Base-by-base conservation (phyloP, 805 yeast species). In the Limtongia smithiae region DNA sequence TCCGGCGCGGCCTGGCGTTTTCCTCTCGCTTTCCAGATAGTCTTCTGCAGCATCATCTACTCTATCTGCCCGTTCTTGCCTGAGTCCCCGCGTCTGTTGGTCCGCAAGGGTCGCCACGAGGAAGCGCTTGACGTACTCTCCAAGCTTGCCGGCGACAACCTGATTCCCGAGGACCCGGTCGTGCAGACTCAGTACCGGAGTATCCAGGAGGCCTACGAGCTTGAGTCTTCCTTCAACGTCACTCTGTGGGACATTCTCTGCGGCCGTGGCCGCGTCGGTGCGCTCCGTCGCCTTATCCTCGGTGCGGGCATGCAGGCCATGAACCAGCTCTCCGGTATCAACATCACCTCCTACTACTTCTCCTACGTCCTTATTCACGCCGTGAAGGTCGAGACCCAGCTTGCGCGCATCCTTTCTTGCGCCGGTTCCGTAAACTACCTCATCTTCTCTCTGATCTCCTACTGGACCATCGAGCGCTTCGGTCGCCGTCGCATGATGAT, bases 71-170 rank as follows among this genome's bases (percentile, higher is more conserved):
- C 76, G 41, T 73, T 80, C 55, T 70, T 85, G 38, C 89, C 93
- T 18, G 94, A 85, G 62, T 75, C 84, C 36, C 93, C 94, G 30
- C 74, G 94, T 61, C 84, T 69, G 68, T 77, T 69, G 54, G 81
- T 85, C 22, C 77, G 77, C 38, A 78, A 79, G 55, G 77, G 78
- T 51, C 67, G 76, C 22, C 61, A 77, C 47, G 80, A 75, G 15
- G 72, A 74, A 41, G 91, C 90, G 1, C 70, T 77, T 24, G 63
- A 69, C 22, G 75, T 81, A 25, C 70, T 85, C 55, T 64, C 82
- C 14, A 44, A 41, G 28, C 44, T 52, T 4, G 57, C 55, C 2
- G 57, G 57, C 20, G 51, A 54, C 18, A 32, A 44, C 22, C 39
- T 54, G 14, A 18, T 47, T 7, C 34, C 40, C 14, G 56, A 54